phyloP scores from a whole-genome alignment of 169 alveolate species.

The Eimeria necatrix region DNA sequence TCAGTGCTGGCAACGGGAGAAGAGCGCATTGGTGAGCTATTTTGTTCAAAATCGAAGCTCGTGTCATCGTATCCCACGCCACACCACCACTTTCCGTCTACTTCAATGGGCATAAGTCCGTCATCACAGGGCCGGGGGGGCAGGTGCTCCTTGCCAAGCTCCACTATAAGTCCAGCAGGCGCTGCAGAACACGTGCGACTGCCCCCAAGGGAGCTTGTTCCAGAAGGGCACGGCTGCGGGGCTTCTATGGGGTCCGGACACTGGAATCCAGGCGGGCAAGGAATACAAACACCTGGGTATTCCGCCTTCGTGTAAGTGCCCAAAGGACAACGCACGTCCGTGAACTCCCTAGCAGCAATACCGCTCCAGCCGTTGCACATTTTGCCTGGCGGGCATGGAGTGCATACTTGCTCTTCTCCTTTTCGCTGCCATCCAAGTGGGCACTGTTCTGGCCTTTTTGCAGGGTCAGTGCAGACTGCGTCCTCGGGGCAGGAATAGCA shows the following conservation, averaged over 20 bases:
- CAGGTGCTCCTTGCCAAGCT: conserved; percentile 38
- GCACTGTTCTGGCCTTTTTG: conserved; percentile 44
- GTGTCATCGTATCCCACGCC: conserved; percentile 44
- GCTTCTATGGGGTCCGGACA: conserved; percentile 39
- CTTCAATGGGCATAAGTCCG: conserved; percentile 38
- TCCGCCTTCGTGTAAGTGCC: conserved; percentile 61
- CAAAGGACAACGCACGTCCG: conserved; percentile 24
- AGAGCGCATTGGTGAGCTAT: conserved; percentile 17
- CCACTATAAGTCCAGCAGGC: conserved; percentile 50
- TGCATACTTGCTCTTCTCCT: conserved; percentile 50
- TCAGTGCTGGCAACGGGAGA: background rate
- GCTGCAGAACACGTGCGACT: conserved; percentile 34
- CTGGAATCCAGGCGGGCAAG: conserved; percentile 72
- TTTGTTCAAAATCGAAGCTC: background rate
- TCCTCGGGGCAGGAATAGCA: conserved; percentile 61
- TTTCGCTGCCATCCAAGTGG: conserved; percentile 73
- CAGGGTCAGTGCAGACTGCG: conserved; percentile 58
- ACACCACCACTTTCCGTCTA: conserved; percentile 61
- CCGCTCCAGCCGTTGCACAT: conserved; percentile 61
- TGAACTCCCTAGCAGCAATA: background rate
- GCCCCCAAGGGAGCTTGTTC: conserved; percentile 65
- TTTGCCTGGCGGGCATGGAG: conserved; percentile 65
- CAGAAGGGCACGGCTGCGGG: conserved; percentile 67
- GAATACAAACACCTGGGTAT: conserved; percentile 60
- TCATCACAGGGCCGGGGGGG: conserved; percentile 60